These are phyloP conservation scores for Fusarium sp. DNA, from an alignment of 2,329 filamentous ascomycete genomes.

Conservation along the genomic window DNA sequence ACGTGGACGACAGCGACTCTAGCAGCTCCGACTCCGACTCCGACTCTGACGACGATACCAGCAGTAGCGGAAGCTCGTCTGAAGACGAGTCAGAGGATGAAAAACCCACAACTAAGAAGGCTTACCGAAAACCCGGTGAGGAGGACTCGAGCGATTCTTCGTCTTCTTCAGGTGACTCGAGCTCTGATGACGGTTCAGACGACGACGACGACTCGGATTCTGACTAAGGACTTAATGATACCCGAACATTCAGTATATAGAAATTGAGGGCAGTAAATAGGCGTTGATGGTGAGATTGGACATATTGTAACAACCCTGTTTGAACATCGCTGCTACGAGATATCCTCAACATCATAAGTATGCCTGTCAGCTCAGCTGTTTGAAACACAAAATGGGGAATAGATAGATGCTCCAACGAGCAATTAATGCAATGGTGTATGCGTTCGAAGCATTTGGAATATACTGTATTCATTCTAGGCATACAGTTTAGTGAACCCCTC, in stretches of 20 bases:
- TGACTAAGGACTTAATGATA: conserved; percentile 35
- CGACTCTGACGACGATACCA: conserved; percentile 50
- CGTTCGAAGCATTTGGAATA: not conserved
- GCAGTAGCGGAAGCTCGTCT: conserved; percentile 52
- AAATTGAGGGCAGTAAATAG: conserved; percentile 22
- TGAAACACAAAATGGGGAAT: conserved; percentile 12
- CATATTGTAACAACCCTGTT: conserved; percentile 43
- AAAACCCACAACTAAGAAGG: conserved; percentile 23
- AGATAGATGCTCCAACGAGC: conserved; percentile 16
- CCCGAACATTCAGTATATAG: conserved; percentile 11
- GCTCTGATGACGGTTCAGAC: conserved; percentile 49
- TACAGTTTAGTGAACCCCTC: conserved; percentile 81
- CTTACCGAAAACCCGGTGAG: conserved; percentile 49
- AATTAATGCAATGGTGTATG: not conserved
- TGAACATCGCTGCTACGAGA: conserved; percentile 37
- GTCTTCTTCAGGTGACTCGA: conserved; percentile 52
- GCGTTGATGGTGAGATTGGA: conserved; percentile 28
- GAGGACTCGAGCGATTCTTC: conserved; percentile 46
- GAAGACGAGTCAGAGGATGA: conserved; percentile 50
- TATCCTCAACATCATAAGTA: conserved; percentile 39
- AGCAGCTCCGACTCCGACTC: conserved; percentile 53
- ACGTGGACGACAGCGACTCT: conserved; percentile 56
- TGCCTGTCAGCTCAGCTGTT: conserved; percentile 23
- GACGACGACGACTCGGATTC: conserved; percentile 43
- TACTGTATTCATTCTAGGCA: conserved; percentile 40